These are phyloP conservation scores for Spencermartinsiella ligniputridi DNA, from an alignment of 1,139 yeast species.

Conservation along the genomic window DNA sequence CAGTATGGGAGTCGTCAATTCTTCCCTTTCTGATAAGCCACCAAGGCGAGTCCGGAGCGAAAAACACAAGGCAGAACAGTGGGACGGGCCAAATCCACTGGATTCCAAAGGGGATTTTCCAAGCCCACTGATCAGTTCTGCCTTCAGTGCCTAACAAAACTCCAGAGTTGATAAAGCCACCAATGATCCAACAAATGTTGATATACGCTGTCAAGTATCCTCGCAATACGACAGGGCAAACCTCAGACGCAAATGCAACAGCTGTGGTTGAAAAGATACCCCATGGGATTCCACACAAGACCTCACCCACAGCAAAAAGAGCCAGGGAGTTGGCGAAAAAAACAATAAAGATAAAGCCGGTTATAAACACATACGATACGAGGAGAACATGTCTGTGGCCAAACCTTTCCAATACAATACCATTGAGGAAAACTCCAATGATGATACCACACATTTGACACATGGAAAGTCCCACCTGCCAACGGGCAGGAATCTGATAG, in stretches of 20 bases:
- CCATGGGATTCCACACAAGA: conserved; percentile 36
- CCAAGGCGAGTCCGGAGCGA: conserved; percentile 59
- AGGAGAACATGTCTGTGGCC: conserved; percentile 42
- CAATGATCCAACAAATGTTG: conserved; percentile 42
- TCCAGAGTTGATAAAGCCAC: conserved; percentile 39
- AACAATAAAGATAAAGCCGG: conserved; percentile 37
- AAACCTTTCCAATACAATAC: conserved; percentile 35
- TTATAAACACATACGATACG: conserved; percentile 28
- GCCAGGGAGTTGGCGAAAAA: conserved; percentile 38
- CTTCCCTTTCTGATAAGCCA: conserved; percentile 43
- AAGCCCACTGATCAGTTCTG: conserved; percentile 33
- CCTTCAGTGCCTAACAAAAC: conserved; percentile 31
- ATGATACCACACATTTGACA: conserved; percentile 37
- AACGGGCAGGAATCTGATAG: conserved; percentile 19
- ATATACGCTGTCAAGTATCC: conserved; percentile 40
- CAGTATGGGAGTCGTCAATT: conserved; percentile 25
- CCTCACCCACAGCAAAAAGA: conserved; percentile 38
- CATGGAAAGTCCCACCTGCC: conserved; percentile 4
- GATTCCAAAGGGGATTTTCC: conserved; percentile 46
- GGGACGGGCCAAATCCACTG: conserved; percentile 13
- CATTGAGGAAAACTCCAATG: conserved; percentile 9
- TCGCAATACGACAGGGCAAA: conserved; percentile 42
- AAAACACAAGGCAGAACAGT: conserved; percentile 46
- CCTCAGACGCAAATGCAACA: conserved; percentile 30
- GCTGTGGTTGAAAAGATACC: conserved; percentile 37